Percentiles rank a stretch among this genome's conserved stretches.
Evolutionary conservation across 179 eudicot species (phyloP).

Genomic region (Heliamphora pulchella): DNA sequence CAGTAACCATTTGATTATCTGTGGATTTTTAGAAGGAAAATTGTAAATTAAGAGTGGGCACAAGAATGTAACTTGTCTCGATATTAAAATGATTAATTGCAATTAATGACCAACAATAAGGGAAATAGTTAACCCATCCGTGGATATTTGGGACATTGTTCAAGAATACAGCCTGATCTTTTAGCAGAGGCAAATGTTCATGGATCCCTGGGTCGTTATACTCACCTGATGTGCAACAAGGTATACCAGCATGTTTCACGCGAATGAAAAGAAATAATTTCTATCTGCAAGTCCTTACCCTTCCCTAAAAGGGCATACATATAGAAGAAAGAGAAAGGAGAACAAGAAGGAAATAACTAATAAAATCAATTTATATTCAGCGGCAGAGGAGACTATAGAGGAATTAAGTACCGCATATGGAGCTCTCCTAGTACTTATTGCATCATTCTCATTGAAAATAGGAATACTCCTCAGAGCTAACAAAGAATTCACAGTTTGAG

Average conservation of each 20-base stretch:
- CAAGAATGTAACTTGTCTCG: background rate
- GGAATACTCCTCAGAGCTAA: conserved; percentile 63
- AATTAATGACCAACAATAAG: background rate
- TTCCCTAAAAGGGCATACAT: background rate
- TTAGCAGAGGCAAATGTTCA: background rate
- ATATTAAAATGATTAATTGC: background rate
- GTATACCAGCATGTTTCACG: background rate
- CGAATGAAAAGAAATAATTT: background rate
- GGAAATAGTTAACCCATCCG: background rate
- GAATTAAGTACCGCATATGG: conserved; percentile 60
- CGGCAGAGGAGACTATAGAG: background rate
- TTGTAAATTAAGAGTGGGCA: background rate
- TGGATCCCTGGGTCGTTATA: background rate
- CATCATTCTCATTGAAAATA: conserved; percentile 81
- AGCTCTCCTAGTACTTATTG: conserved; percentile 74
- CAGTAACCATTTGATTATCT: background rate
- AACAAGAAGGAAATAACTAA: background rate
- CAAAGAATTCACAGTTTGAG: conserved; percentile 63
- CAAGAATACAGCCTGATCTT: background rate
- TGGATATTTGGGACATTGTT: background rate
- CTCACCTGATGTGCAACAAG: background rate
- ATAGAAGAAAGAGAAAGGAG: background rate
- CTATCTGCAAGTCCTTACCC: background rate
- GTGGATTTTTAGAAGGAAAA: background rate
- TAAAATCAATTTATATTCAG: background rate